Base-by-base conservation (phyloP, 2,329 filamentous ascomycete species). In the Grosmannia clavigera region DNA sequence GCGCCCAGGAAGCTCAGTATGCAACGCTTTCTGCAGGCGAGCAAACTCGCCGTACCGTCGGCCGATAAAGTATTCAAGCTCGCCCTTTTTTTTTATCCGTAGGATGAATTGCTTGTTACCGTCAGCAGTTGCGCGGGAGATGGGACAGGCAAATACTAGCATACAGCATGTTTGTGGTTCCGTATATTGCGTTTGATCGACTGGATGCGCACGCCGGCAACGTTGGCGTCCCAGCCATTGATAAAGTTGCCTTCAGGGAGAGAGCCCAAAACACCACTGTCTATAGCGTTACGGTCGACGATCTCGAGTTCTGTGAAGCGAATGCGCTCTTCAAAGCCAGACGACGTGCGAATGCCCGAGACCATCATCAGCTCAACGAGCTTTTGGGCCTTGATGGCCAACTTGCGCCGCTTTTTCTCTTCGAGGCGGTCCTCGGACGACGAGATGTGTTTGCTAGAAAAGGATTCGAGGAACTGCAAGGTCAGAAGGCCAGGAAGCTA, bases 351-450 rank as follows among this genome's bases (percentile, higher is more conserved):
- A 61, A 99, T 87, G 46, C 94, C 94, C 9, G 92, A 97, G 10
- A 99, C 94, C 91, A 99, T 96, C 94, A 99, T 99, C 63, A 99
- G 79, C 78, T 99, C 94, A 12, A 99, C 90, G 61, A 99, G 77
- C 76, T 99, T 99, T 72, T 94, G 87, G 55, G 89, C 90, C 80
- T 99, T 99, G 67, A 86, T 79, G 3, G 94, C 92, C 65, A 99
- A 76, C 73, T 99, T 99, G 65, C 86, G 82, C 61, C 94, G 83
- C 77, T 99, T 99, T 11, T 94, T 97, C 73, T 96, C 91, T 74
- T 99, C 94, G 35, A 97, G 76, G 4, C 94, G 84, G 71, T 99
- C 94, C 74, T 97, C 94, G 5, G 92, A 96, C 6, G 92, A 95
- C 2, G 92, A 97, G 52, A 99, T 96, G 71, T 92, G 88, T 72